Percentiles rank a stretch among this genome's conserved stretches.
Evolutionary conservation across 768 basidiomycete genomes (phyloP).

Genomic region (Auriscalpium vulgare): DNA sequence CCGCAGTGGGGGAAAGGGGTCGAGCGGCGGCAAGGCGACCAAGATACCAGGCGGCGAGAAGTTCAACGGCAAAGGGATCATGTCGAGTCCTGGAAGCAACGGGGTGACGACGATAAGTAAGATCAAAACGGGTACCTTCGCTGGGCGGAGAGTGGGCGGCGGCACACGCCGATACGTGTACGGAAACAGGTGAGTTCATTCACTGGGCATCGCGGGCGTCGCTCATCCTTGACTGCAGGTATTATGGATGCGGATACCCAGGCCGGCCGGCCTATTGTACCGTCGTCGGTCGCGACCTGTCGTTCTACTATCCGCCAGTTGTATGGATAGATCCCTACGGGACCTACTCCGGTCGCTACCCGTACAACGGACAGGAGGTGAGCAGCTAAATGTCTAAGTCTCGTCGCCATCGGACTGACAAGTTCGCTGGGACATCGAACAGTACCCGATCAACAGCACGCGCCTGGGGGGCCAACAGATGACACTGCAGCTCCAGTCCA

Average conservation of each 20-base stretch:
- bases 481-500: slow-evolving; percentile 21
- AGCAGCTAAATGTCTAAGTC: too few species aligned
- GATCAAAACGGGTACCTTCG: slow-evolving; percentile 5
- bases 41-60: slow-evolving; percentile 14
- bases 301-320: slow-evolving; percentile 23
- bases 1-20: slow-evolving; percentile 11
- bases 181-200: slow-evolving; percentile 16
- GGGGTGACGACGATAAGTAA: too few species aligned
- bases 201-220: neutral
- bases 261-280: slow-evolving; percentile 1
- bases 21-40: slow-evolving; percentile 10
- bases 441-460: slow-evolving; percentile 27
- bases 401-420: too few species aligned
- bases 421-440: neutral
- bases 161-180: slow-evolving; percentile 16
- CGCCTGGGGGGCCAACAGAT: slow-evolving; percentile 27
- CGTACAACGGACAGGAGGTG: too few species aligned
- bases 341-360: too few species aligned
- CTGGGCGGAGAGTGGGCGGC: slow-evolving; percentile 19
- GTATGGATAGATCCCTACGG: slow-evolving; percentile 10
- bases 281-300: slow-evolving; percentile 14
- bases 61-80: too few species aligned
- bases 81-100: too few species aligned
- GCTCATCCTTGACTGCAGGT: slow-evolving; percentile 1
- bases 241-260: slow-evolving; percentile 24